These are phyloP conservation scores for Articulospora tetracladia DNA, from an alignment of 495 filamentous ascomycete genomes.

Conservation along the genomic window DNA sequence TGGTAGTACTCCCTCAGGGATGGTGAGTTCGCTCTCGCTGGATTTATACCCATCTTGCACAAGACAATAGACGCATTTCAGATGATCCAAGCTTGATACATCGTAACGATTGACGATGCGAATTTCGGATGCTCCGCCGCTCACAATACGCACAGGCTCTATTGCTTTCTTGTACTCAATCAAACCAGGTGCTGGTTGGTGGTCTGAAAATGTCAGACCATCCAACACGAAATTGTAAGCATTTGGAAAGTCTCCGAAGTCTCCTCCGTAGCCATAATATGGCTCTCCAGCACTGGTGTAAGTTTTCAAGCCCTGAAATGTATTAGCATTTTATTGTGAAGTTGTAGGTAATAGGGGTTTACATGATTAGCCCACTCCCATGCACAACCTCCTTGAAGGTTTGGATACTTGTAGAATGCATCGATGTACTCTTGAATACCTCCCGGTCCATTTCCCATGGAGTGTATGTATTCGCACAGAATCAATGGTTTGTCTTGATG, in stretches of 20 bases:
- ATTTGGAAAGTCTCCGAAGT: conserved; percentile 66
- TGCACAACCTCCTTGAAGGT: conserved; percentile 66
- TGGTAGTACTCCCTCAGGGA: not conserved
- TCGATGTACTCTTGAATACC: conserved; percentile 64
- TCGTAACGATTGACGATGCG: conserved; percentile 48
- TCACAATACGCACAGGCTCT: conserved; percentile 50
- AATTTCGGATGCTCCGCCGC: conserved; percentile 14
- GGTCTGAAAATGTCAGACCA: conserved; percentile 56
- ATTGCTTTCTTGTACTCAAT: conserved; percentile 61
- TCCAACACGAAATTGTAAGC: conserved; percentile 68
- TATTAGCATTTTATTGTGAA: no score
- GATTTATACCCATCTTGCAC: not conserved
- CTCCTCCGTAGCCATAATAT: conserved; percentile 70
- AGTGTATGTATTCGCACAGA: conserved; percentile 66
- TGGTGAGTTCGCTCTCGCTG: not conserved
- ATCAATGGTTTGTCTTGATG: conserved; percentile 53
- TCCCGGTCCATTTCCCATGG: conserved; percentile 75
- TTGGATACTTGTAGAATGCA: conserved; percentile 56
- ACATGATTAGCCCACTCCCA: conserved; percentile 79
- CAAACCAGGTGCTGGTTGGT: conserved; percentile 56
- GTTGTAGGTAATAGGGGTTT: no score
- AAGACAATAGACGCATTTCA: conserved; percentile 27
- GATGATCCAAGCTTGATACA: conserved; percentile 39
- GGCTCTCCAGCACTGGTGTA: conserved; percentile 31
- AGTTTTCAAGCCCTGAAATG: conserved; percentile 38